These are phyloP conservation scores for Ustilago shanxiensis DNA, from an alignment of 1,284 basidiomycete genomes.

Conservation along the genomic window DNA sequence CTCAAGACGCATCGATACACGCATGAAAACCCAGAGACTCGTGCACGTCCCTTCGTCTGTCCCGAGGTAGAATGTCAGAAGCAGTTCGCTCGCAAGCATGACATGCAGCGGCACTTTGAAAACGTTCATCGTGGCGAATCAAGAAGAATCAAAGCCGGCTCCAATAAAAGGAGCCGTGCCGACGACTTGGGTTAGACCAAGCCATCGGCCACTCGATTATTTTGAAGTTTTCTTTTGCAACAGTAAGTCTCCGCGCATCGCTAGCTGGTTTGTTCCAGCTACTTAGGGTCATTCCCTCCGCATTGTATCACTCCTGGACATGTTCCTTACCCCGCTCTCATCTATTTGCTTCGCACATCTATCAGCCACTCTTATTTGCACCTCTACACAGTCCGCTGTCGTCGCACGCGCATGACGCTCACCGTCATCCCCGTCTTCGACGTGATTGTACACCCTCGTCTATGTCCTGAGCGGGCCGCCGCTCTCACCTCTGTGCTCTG, in stretches of 20 bases:
- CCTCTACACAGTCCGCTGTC: slow-evolving; percentile 24
- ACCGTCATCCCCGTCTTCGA: slow-evolving; percentile 32
- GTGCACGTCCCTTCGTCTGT: slow-evolving; percentile 57
- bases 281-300: background rate
- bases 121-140: slow-evolving; percentile 56
- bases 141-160: slow-evolving; percentile 24
- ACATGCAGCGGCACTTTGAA: slow-evolving; percentile 59
- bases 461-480: slow-evolving; percentile 36
- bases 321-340: slow-evolving; percentile 18
- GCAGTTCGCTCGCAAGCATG: slow-evolving; percentile 63
- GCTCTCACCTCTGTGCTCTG: slow-evolving; percentile 16
- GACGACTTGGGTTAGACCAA: slow-evolving; percentile 44
- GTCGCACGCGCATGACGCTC: slow-evolving; percentile 34
- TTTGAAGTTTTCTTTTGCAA: slow-evolving; percentile 46
- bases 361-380: slow-evolving; percentile 45
- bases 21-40: slow-evolving; percentile 51
- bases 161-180: slow-evolving; percentile 32
- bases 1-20: slow-evolving; percentile 60
- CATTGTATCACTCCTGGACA: slow-evolving; percentile 3
- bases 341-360: background rate
- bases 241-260: slow-evolving; percentile 36
- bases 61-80: slow-evolving; percentile 51
- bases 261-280: slow-evolving; percentile 1
- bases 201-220: slow-evolving; percentile 17
- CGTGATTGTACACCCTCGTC: slow-evolving; percentile 18